Evolutionary conservation across 2,329 filamentous ascomycete genomes (phyloP), one percentile per base, ranked within the genome.

Genomic region (Tolypocladium nubicola): DNA sequence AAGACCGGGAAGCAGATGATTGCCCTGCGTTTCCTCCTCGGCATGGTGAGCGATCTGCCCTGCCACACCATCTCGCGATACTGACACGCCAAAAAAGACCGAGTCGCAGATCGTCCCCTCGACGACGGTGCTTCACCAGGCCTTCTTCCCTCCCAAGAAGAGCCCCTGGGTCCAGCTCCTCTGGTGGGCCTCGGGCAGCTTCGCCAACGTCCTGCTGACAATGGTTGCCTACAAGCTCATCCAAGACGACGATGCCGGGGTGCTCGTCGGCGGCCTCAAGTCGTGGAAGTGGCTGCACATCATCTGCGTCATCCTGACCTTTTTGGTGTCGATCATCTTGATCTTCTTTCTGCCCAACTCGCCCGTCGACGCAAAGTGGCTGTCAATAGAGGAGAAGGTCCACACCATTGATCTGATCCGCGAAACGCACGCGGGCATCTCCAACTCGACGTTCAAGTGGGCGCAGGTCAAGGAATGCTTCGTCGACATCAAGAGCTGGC

Each of bases 241-340:
- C 52, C 53, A 60, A 11, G 61, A 64, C 41, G 63, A 64, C 30
- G 56, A 59, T 16, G 37, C 23, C 16, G 56, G 58, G 38, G 45
- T 56, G 37, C 56, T 65, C 21, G 58, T 57, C 7, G 63, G 62
- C 23, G 58, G 59, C 16, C 53, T 65, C 19, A 56, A 52, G 7
- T 65, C 62, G 16, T 64, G 63, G 58, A 70, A 69, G 59, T 83
- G 80, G 80, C 79, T 83, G 70, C 83, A 81, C 61, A 78, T 81
- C 52, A 78, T 81, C 63, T 74, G 73, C 55, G 70, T 78, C 4
- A 58, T 83, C 6, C 79, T 84, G 58, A 83, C 81, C 1, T 77
- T 84, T 14, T 16, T 58, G 19, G 57, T 58, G 9, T 26, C 57
- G 5, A 40, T 61, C 4, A 57, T 63, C 5, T 57, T 65, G 1